Conservation (phyloP, 1,284 basidiomycete genomes). For the Ganoderma lucidum region DNA sequence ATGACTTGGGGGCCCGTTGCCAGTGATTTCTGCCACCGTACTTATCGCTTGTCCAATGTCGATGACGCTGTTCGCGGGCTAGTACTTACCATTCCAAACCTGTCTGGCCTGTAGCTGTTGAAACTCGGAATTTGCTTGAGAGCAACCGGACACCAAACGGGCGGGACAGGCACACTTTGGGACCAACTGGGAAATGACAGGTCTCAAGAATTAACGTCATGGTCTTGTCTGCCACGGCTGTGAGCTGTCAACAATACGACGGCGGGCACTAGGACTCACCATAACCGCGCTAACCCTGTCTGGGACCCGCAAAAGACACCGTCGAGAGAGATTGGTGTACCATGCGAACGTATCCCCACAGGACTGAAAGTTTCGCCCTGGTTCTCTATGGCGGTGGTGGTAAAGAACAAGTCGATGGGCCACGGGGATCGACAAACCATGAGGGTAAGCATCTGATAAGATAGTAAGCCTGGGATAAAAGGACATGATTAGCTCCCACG, state of each 20-base stretch:
- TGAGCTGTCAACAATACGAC: not conserved
- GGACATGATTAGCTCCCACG: not conserved
- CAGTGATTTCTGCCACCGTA: no score
- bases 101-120: not conserved
- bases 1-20: no score
- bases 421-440: not conserved
- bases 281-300: not conserved
- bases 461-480: constrained; percentile 11
- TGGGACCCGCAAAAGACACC: not conserved
- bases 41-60: no score
- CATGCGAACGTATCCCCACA: not conserved
- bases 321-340: not conserved
- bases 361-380: not conserved
- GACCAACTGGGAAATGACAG: not conserved
- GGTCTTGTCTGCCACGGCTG: not conserved
- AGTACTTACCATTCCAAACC: no score
- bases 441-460: constrained; percentile 13
- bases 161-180: not conserved
- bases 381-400: not conserved
- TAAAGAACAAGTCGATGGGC: not conserved
- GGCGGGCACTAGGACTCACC: not conserved
- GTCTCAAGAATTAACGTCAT: not conserved
- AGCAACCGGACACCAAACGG: not conserved
- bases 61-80: no score
- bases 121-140: not conserved